Conservation (phyloP, 495 filamentous ascomycete genomes). For the Penicillium verhagenii region DNA sequence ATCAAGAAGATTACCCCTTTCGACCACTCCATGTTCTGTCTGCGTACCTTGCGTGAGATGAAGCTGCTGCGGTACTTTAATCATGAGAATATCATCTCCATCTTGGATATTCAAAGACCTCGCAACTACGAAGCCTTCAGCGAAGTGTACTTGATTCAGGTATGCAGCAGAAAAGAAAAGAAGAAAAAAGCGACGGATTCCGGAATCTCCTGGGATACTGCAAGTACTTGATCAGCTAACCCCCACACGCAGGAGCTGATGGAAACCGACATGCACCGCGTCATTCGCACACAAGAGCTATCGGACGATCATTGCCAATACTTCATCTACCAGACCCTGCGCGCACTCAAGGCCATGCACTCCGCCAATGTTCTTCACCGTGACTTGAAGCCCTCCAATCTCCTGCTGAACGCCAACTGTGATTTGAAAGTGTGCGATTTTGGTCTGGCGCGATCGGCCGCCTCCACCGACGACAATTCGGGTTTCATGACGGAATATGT, state of each 20-base stretch:
- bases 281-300: constrained; percentile 97
- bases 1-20: constrained; percentile 99
- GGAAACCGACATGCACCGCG: constrained; percentile 99
- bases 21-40: constrained; percentile 98
- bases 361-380: constrained; percentile 97
- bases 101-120: constrained; percentile 98
- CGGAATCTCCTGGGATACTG: background rate
- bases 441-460: constrained; percentile 88
- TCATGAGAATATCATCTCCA: constrained; percentile 99
- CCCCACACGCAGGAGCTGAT: constrained; percentile 81
- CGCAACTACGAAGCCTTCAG: constrained; percentile 93
- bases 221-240: constrained; percentile 8
- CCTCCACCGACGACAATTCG: constrained; percentile 95
- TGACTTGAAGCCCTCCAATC: constrained; percentile 95
- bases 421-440: constrained; percentile 99
- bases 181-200: background rate
- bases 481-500: constrained; percentile 99
- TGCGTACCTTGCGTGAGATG: constrained; percentile 97
- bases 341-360: constrained; percentile 98
- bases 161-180: no score
- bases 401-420: constrained; percentile 97
- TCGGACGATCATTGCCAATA: constrained; percentile 99
- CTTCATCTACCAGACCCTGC: constrained; percentile 99
- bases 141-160: constrained; percentile 98
- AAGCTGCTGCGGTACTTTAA: constrained; percentile 99